A percentile compares a stretch with the other conserved stretches of the same genome.
phyloP scores from a whole-genome alignment of 78 protist species.

The Dictyostelium firmibasis region DNA sequence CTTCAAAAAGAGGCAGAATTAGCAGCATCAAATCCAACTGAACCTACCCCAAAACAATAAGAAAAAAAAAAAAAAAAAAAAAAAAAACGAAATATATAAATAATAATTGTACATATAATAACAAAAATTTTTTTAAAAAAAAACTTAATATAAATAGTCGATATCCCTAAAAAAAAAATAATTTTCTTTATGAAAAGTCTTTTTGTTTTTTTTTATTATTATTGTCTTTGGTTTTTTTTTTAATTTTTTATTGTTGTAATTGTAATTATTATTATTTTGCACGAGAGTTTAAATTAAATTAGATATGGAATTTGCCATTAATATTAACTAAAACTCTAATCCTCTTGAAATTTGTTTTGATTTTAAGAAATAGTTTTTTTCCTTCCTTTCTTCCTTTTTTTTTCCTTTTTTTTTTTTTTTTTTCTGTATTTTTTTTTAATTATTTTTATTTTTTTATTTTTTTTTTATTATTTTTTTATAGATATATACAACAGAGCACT shows the following conservation, averaged over 20 bases:
- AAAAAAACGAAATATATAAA: neutral
- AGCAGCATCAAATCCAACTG: neutral
- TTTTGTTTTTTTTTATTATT: too few species aligned
- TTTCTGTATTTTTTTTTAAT: neutral
- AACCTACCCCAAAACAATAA: neutral
- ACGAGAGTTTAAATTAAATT: neutral
- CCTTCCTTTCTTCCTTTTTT: neutral
- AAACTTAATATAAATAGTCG: neutral
- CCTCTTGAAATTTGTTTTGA: too few species aligned
- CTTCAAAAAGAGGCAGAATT: constrained; percentile 16
- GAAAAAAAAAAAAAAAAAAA: neutral
- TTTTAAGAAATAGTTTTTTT: neutral
- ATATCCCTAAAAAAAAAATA: neutral
- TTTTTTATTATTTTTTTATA: neutral
- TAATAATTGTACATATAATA: neutral
- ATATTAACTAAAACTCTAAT: neutral
- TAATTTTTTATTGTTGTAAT: too few species aligned
- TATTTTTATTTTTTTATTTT: neutral
- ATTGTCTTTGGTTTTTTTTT: too few species aligned
- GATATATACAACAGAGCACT: constrained; percentile 3
- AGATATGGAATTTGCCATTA: neutral
- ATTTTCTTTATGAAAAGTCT: neutral
- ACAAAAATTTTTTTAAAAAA: neutral
- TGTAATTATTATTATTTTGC: too few species aligned
- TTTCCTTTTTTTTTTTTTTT: neutral